Base-by-base conservation (phyloP, 2,329 filamentous ascomycete genomes). In the Magnaporthiopsis incrustans region DNA sequence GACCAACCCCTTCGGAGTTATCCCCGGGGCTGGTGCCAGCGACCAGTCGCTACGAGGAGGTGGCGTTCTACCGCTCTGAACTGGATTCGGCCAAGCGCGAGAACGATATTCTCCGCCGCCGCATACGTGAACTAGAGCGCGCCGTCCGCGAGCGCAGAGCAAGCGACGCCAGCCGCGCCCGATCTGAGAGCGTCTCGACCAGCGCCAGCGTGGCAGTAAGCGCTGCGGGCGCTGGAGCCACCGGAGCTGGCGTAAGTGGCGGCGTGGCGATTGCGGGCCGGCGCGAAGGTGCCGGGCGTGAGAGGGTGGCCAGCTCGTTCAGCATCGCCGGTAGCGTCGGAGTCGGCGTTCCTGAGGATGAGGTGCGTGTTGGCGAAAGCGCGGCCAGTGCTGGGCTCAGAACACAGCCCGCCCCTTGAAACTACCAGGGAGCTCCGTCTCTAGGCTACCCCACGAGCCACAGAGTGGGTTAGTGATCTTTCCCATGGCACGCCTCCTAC, bases 11-110 rank as follows among this genome's bases (percentile, higher is more conserved):
- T 61, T 76, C 78, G 50, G 75, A 83, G 69, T 72, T 82, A 30
- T 85, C 83, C 14, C 83, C 84, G 0, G 79, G 81, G 3, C 73
- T 86, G 32, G 75, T 88, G 67, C 80, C 82, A 2, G 84, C 80
- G 2, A 88, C 85, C 0, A 73, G 79, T 14, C 80, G 86, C 15
- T 87, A 86, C 71, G 86, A 89, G 68, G 86, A 89, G 73, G 84
- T 84, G 0, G 82, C 81, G 0, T 82, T 81, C 65, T 85, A 85
- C 69, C 78, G 85, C 5, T 77, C 80, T 53, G 86, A 89, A 70
- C 76, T 89, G 0, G 86, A 89, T 30, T 75, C 70, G 6, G 83
- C 84, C 56, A 88, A 87, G 75, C 78, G 80, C 60, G 87, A 89
- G 74, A 89, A 89, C 66, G 86, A 89, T 63, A 72, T 74, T 0